Evolutionary conservation across 1,284 basidiomycete species (phyloP), one percentile per base, ranked within the genome.

Genomic region (Rhodotorula sp.): DNA sequence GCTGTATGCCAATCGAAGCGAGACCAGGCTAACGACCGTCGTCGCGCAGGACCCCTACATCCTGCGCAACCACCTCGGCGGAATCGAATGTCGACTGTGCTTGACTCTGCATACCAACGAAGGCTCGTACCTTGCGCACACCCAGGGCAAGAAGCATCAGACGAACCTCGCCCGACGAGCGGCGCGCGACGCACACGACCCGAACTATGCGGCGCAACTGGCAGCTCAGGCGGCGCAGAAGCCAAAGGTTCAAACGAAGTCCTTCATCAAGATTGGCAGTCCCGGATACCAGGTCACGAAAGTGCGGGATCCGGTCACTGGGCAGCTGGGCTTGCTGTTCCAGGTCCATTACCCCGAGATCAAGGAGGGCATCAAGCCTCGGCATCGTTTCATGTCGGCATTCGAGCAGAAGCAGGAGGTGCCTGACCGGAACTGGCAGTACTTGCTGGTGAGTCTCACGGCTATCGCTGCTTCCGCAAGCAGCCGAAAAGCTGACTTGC

Each of bases 81-180:
- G 94, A 15, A 87, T 99, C 64, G 96, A 99, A 86, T 99, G 96
- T 83, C 91, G 95, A 76, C 87, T 99, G 50, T 99, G 96, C 81
- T 83, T 99, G 50, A 99, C 96, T 0, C 86, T 99, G 10, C 96
- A 99, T 82, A 97, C 96, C 31, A 99, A 99, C 80, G 96, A 99
- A 83, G 96, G 96, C 34, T 97, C 94, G 28, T 99, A 99, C 81
- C 89, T 99, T 58, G 95, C 96, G 0, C 96, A 99, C 77, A 99
- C 96, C 0, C 96, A 99, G 83, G 96, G 96, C 40, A 99, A 99
- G 83, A 99, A 99, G 81, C 96, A 99, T 79, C 96, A 99, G 81
- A 75, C 95, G 2, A 99, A 99, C 79, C 87, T 99, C 47, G 96
- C 95, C 7, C 87, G 96, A 56, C 88, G 96, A 76, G 96, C 96